These are phyloP conservation scores for Avicennia marina DNA, from an alignment of 257 asterid genomes.

Conservation along the genomic window DNA sequence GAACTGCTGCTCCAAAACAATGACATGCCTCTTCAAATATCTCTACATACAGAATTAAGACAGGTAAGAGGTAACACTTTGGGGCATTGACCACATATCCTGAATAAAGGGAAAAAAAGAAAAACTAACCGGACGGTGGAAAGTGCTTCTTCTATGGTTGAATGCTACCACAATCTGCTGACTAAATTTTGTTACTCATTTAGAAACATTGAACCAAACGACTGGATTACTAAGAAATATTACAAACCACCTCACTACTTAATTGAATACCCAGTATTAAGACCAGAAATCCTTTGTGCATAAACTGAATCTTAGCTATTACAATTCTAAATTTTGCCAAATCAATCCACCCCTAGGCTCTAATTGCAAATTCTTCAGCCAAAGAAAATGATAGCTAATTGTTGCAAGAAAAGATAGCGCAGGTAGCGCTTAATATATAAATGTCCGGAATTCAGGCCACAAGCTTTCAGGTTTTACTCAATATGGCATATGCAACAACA, in stretches of 20 bases:
- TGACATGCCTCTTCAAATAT: background rate
- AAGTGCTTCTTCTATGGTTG: background rate
- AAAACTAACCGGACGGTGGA: background rate
- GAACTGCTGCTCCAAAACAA: background rate
- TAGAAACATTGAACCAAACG: too few relatives aligned
- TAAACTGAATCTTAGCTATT: background rate
- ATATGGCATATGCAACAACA: background rate
- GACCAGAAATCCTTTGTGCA: background rate
- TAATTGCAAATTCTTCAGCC: background rate
- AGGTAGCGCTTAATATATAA: too few relatives aligned
- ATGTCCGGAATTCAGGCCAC: background rate
- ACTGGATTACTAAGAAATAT: too few relatives aligned
- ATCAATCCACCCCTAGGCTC: background rate
- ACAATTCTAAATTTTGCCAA: background rate
- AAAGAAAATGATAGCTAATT: background rate
- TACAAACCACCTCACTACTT: too few relatives aligned
- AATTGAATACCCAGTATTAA: too few relatives aligned
- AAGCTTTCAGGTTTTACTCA: background rate
- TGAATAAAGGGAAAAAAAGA: background rate
- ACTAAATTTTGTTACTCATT: too few relatives aligned
- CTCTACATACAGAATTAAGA: background rate
- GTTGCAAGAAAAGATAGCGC: background rate
- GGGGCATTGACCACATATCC: background rate
- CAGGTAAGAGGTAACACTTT: background rate
- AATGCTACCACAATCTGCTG: background rate